Conservation (phyloP, 495 filamentous ascomycete species). For the Haplographium delicatum region DNA sequence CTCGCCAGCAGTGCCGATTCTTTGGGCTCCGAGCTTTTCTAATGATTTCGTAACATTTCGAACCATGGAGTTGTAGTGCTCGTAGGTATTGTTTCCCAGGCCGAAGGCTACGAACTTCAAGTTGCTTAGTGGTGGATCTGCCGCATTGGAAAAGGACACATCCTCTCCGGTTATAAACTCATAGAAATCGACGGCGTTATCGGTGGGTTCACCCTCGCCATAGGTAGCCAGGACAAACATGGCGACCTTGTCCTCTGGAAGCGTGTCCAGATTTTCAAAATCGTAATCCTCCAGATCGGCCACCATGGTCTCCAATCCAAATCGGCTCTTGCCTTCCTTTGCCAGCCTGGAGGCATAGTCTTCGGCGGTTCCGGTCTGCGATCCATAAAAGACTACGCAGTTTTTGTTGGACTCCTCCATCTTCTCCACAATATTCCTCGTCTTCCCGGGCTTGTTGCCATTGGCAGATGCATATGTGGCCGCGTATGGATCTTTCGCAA, state of each 20-base stretch:
- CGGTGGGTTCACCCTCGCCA: slow-evolving; percentile 96
- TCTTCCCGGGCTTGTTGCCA: slow-evolving; percentile 77
- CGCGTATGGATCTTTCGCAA: slow-evolving; percentile 83
- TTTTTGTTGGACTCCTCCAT: slow-evolving; percentile 96
- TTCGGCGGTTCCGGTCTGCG: slow-evolving; percentile 96
- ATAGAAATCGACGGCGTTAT: slow-evolving; percentile 98
- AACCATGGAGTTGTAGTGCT: slow-evolving; percentile 99
- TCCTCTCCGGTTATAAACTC: slow-evolving; percentile 87
- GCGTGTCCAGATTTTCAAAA: slow-evolving; percentile 86
- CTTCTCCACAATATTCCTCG: slow-evolving; percentile 88
- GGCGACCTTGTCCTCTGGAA: slow-evolving; percentile 84
- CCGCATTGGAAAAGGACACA: slow-evolving; percentile 71
- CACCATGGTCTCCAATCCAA: slow-evolving; percentile 97
- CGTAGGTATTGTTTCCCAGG: slow-evolving; percentile 97
- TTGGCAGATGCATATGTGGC: slow-evolving; percentile 60
- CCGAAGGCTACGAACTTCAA: slow-evolving; percentile 95
- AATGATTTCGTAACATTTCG: slow-evolving; percentile 79
- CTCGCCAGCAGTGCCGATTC: slow-evolving; percentile 86
- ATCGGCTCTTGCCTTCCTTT: slow-evolving; percentile 94
- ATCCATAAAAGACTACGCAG: slow-evolving; percentile 96
- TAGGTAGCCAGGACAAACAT: slow-evolving; percentile 98
- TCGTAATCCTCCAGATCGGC: slow-evolving; percentile 98
- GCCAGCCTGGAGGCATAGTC: slow-evolving; percentile 97
- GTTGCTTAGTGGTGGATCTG: slow-evolving; percentile 71
- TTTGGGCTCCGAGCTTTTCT: slow-evolving; percentile 69